Evolutionary conservation across 2,329 filamentous ascomycete species (phyloP), one percentile per base, ranked within the genome.

Genomic region (Diplodia scrobiculata): DNA sequence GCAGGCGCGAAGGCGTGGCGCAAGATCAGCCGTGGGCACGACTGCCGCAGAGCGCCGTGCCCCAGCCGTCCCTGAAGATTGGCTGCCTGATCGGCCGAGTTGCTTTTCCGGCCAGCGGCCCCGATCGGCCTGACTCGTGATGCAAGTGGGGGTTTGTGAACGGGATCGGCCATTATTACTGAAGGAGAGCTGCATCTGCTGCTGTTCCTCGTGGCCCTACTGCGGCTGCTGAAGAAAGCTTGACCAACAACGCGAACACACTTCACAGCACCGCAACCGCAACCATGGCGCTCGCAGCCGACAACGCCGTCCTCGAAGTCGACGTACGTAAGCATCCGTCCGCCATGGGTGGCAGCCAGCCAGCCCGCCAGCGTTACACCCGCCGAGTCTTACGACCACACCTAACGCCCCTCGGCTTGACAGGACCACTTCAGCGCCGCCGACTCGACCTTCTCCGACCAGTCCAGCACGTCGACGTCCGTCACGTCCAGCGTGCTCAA

Each of bases 401-500:
- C 10, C 32, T 34, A 7, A 34, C 25, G 6, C 36, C 29, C 5
- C 19, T 48, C 32, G 1, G 3, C 25, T 25, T 25, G 25, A 17
- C 48, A 52, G 60, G 60, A 63, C 14, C 17, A 21, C 11, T 11
- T 53, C 13, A 63, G 32, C 50, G 50, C 53, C 19, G 34, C 47
- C 60, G 50, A 63, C 36, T 51, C 60, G 19, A n/a, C 50, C 19
- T 52, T 63, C 34, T 51, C 32, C 48, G 53, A n/a, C 21, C 60
- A 63, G 47, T 59, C 66, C 21, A 66, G 58, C 59, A 50, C 34
- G 52, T 72, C 70, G 38, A 76, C 76, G 7, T 77, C 76, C 10
- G 71, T 77, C 55, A 73, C 74, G 45, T 75, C 74, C 17, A 74
- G 73, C 52, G 73, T 77, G 68, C 69, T 76, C 13, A 73, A 76